A percentile compares a stretch with the other conserved stretches of the same genome.
Evolutionary conservation across 495 filamentous ascomycete species (phyloP).

Genomic region (Neurospora terricola): DNA sequence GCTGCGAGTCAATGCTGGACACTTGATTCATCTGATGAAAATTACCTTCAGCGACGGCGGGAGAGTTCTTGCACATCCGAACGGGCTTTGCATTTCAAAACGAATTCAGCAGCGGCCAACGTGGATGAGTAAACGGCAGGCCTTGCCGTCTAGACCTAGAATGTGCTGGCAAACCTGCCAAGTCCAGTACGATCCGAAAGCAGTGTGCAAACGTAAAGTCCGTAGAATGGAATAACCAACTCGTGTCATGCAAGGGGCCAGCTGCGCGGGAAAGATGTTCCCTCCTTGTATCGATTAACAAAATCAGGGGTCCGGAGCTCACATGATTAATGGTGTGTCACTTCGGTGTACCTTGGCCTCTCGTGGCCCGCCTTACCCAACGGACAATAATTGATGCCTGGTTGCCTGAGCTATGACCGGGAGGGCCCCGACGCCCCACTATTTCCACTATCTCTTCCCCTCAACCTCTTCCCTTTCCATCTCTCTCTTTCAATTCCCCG

Average conservation of each 20-base stretch:
- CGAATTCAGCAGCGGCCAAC: background rate
- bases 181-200: background rate
- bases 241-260: background rate
- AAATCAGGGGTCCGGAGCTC: too few relatives aligned
- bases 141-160: background rate
- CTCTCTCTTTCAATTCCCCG: constrained; percentile 11
- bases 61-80: background rate
- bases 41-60: background rate
- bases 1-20: background rate
- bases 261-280: background rate
- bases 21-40: background rate
- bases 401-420: constrained; percentile 10
- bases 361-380: background rate
- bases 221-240: background rate
- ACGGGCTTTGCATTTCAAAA: background rate
- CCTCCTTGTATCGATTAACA: background rate
- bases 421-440: constrained; percentile 11
- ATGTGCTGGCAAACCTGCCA: background rate
- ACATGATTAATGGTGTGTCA: background rate
- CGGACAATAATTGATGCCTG: constrained; percentile 14
- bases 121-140: background rate
- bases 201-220: background rate
- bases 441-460: constrained; percentile 18
- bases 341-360: background rate
- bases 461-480: constrained; percentile 11